Percentiles rank a stretch among this genome's conserved stretches.
Conservation (phyloP, 805 yeast genomes). For the Candida coleopterorum region DNA sequence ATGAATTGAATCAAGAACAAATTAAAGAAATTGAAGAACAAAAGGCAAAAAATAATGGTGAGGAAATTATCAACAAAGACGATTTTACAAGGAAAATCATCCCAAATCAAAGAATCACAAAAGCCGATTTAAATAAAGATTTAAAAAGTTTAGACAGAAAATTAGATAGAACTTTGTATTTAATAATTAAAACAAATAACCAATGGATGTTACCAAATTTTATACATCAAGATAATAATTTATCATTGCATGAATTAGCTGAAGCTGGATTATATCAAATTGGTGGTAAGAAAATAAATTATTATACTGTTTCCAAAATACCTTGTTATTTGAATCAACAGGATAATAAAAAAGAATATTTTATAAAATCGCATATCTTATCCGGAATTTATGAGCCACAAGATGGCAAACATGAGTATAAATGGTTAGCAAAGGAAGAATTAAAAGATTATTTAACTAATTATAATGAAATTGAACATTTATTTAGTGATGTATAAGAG, state of each 20-base stretch:
- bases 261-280: constrained; percentile 63
- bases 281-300: constrained; percentile 75
- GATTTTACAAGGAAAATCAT: constrained; percentile 64
- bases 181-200: constrained; percentile 50
- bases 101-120: constrained; percentile 67
- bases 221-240: constrained; percentile 10
- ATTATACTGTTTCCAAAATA: constrained; percentile 86
- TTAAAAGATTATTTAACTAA: constrained; percentile 47
- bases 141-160: constrained; percentile 69
- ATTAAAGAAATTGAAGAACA: constrained; percentile 29
- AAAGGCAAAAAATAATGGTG: constrained; percentile 6
- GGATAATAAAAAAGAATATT: constrained; percentile 47
- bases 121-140: constrained; percentile 68
- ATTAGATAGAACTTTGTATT: constrained; percentile 73
- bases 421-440: constrained; percentile 87
- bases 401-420: constrained; percentile 44
- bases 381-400: constrained; percentile 67
- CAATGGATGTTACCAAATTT: constrained; percentile 86
- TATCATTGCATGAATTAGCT: constrained; percentile 66
- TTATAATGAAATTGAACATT: constrained; percentile 48
- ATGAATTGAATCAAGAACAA: constrained; percentile 14
- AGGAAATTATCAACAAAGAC: constrained; percentile 20
- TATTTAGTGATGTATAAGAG: constrained; percentile 37
- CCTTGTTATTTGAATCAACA: constrained; percentile 68
- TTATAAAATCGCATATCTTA: constrained; percentile 82